phyloP scores from a whole-genome alignment of 2,329 filamentous ascomycete genomes.

The Colletotrichum sp. region DNA sequence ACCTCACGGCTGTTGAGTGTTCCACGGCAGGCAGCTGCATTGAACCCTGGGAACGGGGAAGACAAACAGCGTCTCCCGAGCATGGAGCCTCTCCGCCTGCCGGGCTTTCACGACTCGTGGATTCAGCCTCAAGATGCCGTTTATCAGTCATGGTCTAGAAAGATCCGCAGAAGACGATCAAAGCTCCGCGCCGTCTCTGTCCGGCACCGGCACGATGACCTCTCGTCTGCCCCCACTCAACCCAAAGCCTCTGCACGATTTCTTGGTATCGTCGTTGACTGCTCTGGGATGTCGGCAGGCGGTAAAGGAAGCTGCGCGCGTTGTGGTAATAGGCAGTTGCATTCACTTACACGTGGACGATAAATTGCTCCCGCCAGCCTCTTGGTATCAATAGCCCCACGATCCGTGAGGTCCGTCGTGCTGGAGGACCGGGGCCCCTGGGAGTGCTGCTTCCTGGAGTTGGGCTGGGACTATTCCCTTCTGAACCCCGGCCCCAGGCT shows the following conservation, averaged over 20 bases:
- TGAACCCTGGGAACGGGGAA: background rate
- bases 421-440: background rate
- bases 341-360: conserved; percentile 14
- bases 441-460: background rate
- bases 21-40: background rate
- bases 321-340: background rate
- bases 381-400: conserved; percentile 4
- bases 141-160: background rate
- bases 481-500: background rate
- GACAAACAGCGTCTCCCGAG: background rate
- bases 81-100: background rate
- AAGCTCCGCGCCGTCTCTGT: conserved; percentile 1
- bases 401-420: background rate
- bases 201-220: background rate
- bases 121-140: background rate
- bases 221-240: background rate
- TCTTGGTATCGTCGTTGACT: background rate
- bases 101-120: background rate
- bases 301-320: background rate
- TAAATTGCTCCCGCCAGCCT: conserved; percentile 4
- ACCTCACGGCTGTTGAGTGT: background rate
- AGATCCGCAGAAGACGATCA: background rate
- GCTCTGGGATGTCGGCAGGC: background rate
- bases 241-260: background rate
- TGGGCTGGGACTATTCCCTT: background rate